These are phyloP conservation scores for Uromyces viciae-fabae DNA, from an alignment of 1,284 basidiomycete genomes.

Conservation along the genomic window DNA sequence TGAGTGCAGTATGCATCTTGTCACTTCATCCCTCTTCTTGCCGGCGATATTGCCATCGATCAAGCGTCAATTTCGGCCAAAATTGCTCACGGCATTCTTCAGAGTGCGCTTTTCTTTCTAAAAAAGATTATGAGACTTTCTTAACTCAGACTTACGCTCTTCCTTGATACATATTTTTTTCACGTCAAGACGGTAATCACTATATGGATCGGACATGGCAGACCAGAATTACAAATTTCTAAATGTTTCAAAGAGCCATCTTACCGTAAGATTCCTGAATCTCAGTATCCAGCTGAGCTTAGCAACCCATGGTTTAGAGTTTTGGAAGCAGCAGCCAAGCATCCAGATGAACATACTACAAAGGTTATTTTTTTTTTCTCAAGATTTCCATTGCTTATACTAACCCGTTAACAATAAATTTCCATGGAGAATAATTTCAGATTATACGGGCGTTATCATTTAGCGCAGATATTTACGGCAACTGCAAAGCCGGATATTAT, in stretches of 20 bases:
- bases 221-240: constrained; percentile 7
- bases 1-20: constrained; percentile 24
- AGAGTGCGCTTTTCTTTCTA: constrained; percentile 6
- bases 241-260: constrained; percentile 25
- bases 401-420: not conserved
- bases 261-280: not conserved
- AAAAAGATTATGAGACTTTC: not conserved
- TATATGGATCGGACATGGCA: constrained; percentile 25
- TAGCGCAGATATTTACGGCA: constrained; percentile 8
- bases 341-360: constrained; percentile 41
- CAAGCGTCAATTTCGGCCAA: not conserved
- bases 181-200: constrained; percentile 16
- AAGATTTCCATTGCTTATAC: not conserved
- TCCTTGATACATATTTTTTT: too few species aligned
- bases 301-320: constrained; percentile 24
- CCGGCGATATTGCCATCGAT: constrained; percentile 22
- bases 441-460: constrained; percentile 17
- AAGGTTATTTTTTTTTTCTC: constrained; percentile 19
- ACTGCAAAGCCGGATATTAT: constrained; percentile 9
- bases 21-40: constrained; percentile 42
- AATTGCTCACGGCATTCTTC: constrained; percentile 32
- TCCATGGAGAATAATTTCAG: not conserved
- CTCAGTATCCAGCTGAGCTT: not conserved
- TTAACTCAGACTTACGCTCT: not conserved
- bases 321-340: constrained; percentile 17